Evolutionary conservation across 2,329 filamentous ascomycete genomes (phyloP).

Genomic region (Decorospora gaudefroyi): DNA sequence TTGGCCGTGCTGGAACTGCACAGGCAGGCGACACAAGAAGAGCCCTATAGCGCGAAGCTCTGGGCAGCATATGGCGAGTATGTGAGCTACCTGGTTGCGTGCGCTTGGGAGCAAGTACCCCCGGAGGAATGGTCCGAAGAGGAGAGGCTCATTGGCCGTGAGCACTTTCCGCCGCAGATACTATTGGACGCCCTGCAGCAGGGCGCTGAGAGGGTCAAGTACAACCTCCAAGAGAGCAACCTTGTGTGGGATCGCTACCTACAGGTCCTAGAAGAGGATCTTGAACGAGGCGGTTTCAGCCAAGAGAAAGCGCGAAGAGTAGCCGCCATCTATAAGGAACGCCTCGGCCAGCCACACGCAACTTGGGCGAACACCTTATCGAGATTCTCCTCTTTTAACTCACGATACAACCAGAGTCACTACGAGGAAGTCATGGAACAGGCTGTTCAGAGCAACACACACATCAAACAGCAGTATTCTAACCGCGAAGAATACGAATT

Average conservation of each 20-base stretch:
- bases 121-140: constrained; percentile 62
- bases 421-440: constrained; percentile 76
- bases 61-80: constrained; percentile 82
- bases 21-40: constrained; percentile 69
- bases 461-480: constrained; percentile 66
- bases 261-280: constrained; percentile 69
- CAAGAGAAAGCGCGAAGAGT: constrained; percentile 66
- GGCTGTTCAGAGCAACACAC: constrained; percentile 64
- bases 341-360: constrained; percentile 72
- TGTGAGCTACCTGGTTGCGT: constrained; percentile 71
- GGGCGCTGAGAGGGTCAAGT: constrained; percentile 71
- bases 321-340: constrained; percentile 69
- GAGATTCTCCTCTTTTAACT: constrained; percentile 74
- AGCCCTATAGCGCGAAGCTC: constrained; percentile 72
- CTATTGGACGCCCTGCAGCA: constrained; percentile 72
- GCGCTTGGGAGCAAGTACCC: constrained; percentile 61
- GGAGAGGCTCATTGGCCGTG: constrained; percentile 69
- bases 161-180: constrained; percentile 70
- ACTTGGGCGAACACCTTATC: constrained; percentile 77
- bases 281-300: constrained; percentile 59
- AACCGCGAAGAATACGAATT: constrained; percentile 71
- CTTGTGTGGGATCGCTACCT: constrained; percentile 80
- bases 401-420: constrained; percentile 68
- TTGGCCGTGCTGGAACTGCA: constrained; percentile 73
- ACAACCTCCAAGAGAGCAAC: constrained; percentile 76